Evolutionary conservation across 495 filamentous ascomycete species (phyloP).

Genomic region (Talaromyces thailandensis): DNA sequence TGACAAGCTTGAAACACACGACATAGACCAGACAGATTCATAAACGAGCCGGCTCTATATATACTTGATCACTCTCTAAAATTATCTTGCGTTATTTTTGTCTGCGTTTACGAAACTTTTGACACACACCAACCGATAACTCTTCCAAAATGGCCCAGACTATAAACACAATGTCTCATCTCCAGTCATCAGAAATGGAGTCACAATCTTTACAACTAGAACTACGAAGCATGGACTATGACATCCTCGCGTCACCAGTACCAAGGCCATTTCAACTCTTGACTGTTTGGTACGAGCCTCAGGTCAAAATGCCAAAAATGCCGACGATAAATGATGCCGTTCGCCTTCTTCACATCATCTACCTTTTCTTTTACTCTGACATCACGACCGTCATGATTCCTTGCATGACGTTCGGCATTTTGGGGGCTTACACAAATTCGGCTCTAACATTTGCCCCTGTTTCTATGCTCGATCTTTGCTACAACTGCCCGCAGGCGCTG

Average conservation of each 20-base stretch:
- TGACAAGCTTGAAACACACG: neutral
- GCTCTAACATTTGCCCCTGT: neutral
- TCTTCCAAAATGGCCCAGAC: neutral
- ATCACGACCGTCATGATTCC: slow-evolving; percentile 6
- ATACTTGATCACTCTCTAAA: neutral
- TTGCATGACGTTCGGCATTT: slow-evolving; percentile 5
- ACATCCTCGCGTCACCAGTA: neutral
- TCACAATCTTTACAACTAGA: slow-evolving; percentile 1
- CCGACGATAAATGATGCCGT: neutral
- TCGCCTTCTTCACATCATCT: slow-evolving; percentile 1
- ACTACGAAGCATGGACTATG: neutral
- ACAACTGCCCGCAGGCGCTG: neutral
- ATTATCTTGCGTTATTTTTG: neutral
- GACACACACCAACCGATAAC: neutral
- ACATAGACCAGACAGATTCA: neutral
- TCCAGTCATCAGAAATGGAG: slow-evolving; percentile 2
- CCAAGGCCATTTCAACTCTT: neutral
- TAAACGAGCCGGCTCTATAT: neutral
- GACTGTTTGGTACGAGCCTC: neutral
- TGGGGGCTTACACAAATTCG: slow-evolving; percentile 2
- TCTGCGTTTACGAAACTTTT: neutral
- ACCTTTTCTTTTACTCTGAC: slow-evolving; percentile 7
- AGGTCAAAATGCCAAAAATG: neutral
- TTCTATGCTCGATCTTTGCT: neutral
- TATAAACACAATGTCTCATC: neutral